These are phyloP conservation scores for Cytospora schulzeri DNA, from an alignment of 2,329 filamentous ascomycete species.

Conservation along the genomic window DNA sequence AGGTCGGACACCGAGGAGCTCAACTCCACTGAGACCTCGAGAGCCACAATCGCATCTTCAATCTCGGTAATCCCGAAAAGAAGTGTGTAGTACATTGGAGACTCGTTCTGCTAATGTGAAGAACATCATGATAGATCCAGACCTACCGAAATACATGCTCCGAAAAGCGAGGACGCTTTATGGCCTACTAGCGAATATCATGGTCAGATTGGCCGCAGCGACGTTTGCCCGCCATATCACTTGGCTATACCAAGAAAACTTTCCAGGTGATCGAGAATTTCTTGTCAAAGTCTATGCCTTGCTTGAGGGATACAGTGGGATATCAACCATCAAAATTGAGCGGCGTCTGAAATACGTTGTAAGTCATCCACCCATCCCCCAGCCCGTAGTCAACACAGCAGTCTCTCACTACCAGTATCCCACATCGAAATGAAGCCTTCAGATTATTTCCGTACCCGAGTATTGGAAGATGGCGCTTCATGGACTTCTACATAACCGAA, in stretches of 20 bases:
- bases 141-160: neutral
- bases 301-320: constrained; percentile 31
- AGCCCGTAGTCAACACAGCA: neutral
- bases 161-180: neutral
- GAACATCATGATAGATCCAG: neutral
- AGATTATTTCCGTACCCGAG: constrained; percentile 42
- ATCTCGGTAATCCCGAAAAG: neutral
- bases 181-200: neutral
- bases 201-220: neutral
- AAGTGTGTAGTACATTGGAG: too few species aligned
- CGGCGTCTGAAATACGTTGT: constrained; percentile 30
- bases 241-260: constrained; percentile 22
- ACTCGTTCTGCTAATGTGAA: too few species aligned
- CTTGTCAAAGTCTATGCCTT: constrained; percentile 29
- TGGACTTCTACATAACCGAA: constrained; percentile 39
- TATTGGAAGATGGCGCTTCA: constrained; percentile 44
- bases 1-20: neutral
- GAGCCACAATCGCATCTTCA: too few species aligned
- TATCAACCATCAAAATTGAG: constrained; percentile 31
- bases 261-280: constrained; percentile 24
- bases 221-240: neutral
- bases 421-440: constrained; percentile 41
- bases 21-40: neutral
- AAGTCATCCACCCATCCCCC: constrained; percentile 5
- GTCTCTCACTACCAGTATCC: constrained; percentile 2